Percentiles rank a stretch among this genome's conserved stretches.
phyloP scores from a whole-genome alignment of 441 rosid species.

The Theobroma grandiflorum region DNA sequence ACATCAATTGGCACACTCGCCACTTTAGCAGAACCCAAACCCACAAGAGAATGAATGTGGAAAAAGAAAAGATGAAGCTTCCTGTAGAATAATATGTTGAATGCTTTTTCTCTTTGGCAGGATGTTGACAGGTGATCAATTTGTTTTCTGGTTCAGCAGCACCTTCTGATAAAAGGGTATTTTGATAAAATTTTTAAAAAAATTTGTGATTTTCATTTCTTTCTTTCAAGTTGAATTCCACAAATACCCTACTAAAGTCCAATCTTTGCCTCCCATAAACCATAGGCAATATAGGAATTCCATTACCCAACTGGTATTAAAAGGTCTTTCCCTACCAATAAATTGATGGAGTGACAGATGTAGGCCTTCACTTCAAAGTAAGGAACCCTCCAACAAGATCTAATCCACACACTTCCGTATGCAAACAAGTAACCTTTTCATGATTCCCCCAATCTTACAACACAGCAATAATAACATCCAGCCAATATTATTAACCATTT shows the following conservation, averaged over 20 bases:
- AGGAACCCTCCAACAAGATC: conserved; percentile 39
- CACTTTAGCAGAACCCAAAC: neutral
- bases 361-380: conserved; percentile 61
- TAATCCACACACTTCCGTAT: conserved; percentile 40
- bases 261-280: neutral
- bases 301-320: neutral
- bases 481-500: conserved; percentile 25
- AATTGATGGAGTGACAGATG: conserved; percentile 34
- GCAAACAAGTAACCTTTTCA: conserved; percentile 21
- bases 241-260: neutral
- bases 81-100: neutral
- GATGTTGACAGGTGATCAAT: too few relatives aligned
- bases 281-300: conserved; percentile 29
- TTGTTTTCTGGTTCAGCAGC: neutral
- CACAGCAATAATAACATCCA: neutral
- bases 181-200: neutral
- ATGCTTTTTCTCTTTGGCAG: neutral
- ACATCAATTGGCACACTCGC: neutral
- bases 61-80: neutral
- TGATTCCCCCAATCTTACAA: conserved; percentile 13
- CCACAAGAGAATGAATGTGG: neutral
- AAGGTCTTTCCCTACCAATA: conserved; percentile 18
- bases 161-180: neutral
- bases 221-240: neutral
- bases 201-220: neutral